phyloP scores from a whole-genome alignment of 352 stramenopile species.

The Stramenopiles sp. region DNA sequence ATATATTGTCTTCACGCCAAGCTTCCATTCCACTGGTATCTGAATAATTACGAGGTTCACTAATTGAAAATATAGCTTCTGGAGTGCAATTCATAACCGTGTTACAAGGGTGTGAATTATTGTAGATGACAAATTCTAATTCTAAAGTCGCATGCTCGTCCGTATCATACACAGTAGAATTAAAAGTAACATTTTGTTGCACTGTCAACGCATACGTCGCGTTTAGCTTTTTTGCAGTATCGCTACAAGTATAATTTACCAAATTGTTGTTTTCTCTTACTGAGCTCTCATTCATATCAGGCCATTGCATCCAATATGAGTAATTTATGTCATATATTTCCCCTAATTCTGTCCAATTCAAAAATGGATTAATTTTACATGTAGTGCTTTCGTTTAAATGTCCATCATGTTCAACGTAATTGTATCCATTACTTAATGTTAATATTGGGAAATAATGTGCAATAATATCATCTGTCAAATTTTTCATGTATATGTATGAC shows the following conservation, averaged over 20 bases:
- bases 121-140: slow-evolving; percentile 2
- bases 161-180: slow-evolving; percentile 6
- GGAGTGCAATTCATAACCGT: not conserved
- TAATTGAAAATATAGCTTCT: not conserved
- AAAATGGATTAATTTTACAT: not conserved
- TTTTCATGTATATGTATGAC: not conserved
- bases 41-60: not conserved
- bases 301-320: not conserved
- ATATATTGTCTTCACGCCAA: not conserved
- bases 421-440: not conserved
- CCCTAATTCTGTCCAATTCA: not conserved
- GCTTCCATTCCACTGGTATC: not conserved
- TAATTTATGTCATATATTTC: not conserved
- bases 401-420: not conserved
- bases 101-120: not conserved
- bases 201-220: slow-evolving; percentile 1
- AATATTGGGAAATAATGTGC: not conserved
- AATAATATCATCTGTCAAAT: not conserved
- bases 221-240: not conserved
- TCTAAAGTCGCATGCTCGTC: not conserved
- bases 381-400: slow-evolving; percentile 2
- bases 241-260: not conserved
- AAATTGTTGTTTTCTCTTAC: not conserved
- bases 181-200: not conserved
- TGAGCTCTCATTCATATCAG: too few species aligned